phyloP scores from a whole-genome alignment of 2,329 filamentous ascomycete species.

The Daldinia sp. region DNA sequence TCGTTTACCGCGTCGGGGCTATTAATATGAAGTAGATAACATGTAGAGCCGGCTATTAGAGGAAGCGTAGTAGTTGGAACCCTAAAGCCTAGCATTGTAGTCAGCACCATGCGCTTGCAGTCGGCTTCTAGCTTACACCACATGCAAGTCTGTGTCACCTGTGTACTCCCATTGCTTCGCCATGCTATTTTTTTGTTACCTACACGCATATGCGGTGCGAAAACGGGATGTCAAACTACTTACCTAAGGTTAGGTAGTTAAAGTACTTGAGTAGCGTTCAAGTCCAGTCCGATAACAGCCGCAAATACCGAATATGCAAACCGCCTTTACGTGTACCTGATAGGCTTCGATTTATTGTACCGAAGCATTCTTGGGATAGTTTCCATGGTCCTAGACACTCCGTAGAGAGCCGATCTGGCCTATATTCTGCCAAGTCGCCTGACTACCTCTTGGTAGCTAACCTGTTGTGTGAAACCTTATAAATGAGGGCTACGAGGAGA shows the following conservation, averaged over 20 bases:
- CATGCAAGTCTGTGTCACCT: slow-evolving; percentile 4
- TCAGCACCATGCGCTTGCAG: slow-evolving; percentile 24
- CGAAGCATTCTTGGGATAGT: not conserved
- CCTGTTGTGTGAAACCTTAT: slow-evolving; percentile 10
- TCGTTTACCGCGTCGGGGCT: slow-evolving; percentile 5
- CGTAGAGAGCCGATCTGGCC: not conserved
- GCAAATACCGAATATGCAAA: slow-evolving; percentile 6
- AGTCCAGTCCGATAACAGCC: not conserved
- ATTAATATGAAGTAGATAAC: not conserved
- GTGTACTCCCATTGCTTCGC: slow-evolving; percentile 3
- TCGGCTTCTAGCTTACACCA: slow-evolving; percentile 23
- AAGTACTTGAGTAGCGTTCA: not conserved
- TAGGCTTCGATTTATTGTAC: not conserved
- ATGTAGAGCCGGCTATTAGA: slow-evolving; percentile 13
- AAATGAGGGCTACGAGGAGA: not conserved
- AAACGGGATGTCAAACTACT: not conserved
- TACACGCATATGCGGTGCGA: not conserved
- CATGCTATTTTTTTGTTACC: slow-evolving; percentile 4
- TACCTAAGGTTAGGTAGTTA: too few relatives aligned
- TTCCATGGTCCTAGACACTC: slow-evolving; percentile 4
- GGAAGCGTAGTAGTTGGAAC: not conserved
- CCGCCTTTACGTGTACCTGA: not conserved
- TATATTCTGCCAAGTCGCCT: slow-evolving; percentile 19
- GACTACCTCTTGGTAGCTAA: not conserved
- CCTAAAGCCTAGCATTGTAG: not conserved